These are phyloP conservation scores for Barnettozyma pratensis DNA, from an alignment of 805 yeast species.

Conservation along the genomic window DNA sequence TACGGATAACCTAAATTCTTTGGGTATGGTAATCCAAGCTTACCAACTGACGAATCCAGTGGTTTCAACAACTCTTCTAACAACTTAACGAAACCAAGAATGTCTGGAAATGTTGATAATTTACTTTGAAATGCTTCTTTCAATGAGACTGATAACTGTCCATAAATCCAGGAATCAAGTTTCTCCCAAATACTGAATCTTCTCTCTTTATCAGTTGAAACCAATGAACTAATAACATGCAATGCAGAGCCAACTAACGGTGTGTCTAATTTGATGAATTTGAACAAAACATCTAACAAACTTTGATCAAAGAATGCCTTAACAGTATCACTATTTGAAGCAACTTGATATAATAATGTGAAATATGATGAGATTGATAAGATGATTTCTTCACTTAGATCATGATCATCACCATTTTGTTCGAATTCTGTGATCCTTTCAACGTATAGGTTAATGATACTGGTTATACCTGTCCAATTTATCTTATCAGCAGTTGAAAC, in stretches of 20 bases:
- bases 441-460: constrained; percentile 49
- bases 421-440: constrained; percentile 35
- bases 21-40: constrained; percentile 49
- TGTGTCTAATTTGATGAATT: constrained; percentile 39
- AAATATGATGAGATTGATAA: constrained; percentile 70
- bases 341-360: constrained; percentile 54
- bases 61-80: constrained; percentile 32
- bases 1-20: constrained; percentile 53
- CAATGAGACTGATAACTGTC: constrained; percentile 27
- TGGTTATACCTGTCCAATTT: constrained; percentile 52
- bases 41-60: constrained; percentile 32
- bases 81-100: constrained; percentile 56
- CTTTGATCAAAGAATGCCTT: constrained; percentile 25
- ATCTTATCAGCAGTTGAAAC: constrained; percentile 34
- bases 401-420: constrained; percentile 39
- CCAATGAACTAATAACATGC: constrained; percentile 52
- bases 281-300: constrained; percentile 36
- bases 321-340: constrained; percentile 35
- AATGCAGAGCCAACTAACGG: constrained; percentile 52
- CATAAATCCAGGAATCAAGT: constrained; percentile 65
- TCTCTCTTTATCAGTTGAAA: constrained; percentile 36
- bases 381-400: constrained; percentile 75
- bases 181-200: constrained; percentile 59
- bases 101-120: constrained; percentile 49
- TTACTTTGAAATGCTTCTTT: constrained; percentile 39